A percentile compares a stretch with the other conserved stretches of the same genome.
phyloP scores from a whole-genome alignment of 2,329 filamentous ascomycete species.

The Fusarium bulbicola region DNA sequence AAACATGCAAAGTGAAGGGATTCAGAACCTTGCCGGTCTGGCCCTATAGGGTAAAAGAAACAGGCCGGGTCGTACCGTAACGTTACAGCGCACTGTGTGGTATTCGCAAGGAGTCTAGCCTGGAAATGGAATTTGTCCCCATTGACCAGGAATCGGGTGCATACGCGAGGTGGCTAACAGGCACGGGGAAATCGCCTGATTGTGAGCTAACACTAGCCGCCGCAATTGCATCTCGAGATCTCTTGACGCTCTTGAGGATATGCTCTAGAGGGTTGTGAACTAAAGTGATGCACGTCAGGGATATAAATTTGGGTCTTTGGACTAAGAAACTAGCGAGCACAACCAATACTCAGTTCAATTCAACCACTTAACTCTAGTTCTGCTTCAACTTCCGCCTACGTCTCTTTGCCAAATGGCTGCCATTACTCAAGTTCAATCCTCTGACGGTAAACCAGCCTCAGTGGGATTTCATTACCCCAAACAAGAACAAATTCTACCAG shows the following conservation, averaged over 20 bases:
- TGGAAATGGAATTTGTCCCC: neutral
- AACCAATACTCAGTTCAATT: neutral
- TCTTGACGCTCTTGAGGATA: too few relatives aligned
- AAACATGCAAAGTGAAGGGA: neutral
- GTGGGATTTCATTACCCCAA: neutral
- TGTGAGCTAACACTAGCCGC: neutral
- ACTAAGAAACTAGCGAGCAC: neutral
- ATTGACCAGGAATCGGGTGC: neutral
- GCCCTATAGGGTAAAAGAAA: neutral
- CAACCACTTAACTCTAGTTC: accelerated
- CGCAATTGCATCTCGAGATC: neutral
- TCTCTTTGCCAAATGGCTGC: neutral
- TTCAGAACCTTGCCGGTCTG: neutral
- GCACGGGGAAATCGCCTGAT: neutral
- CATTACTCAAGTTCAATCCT: neutral
- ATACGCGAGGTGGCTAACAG: neutral
- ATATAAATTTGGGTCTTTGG: neutral
- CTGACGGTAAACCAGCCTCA: neutral
- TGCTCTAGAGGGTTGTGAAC: neutral
- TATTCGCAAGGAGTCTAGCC: neutral
- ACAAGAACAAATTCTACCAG: neutral
- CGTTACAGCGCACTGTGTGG: neutral
- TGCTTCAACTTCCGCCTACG: accelerated
- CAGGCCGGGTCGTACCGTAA: neutral
- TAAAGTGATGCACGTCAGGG: neutral